phyloP scores from a whole-genome alignment of 1,139 yeast genomes.

The Yamadazyma friedrichii region DNA sequence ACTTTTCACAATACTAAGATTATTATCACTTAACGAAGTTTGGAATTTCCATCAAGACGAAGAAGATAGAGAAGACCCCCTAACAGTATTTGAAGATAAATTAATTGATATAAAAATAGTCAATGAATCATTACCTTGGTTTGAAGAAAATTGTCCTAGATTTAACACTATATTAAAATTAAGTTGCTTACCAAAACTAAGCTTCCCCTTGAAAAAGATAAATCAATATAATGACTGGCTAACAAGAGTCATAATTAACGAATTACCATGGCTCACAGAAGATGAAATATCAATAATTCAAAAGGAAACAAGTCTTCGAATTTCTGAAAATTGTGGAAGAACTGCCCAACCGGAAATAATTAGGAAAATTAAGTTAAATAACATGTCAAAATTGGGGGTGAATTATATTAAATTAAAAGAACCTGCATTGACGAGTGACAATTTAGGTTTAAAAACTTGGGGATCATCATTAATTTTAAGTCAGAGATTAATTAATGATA shows the following conservation, averaged over 20 bases:
- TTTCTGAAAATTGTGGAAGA: constrained; percentile 84
- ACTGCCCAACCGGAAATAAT: constrained; percentile 76
- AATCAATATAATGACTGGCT: constrained; percentile 54
- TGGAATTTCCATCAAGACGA: constrained; percentile 49
- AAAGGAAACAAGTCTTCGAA: constrained; percentile 57
- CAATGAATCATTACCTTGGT: constrained; percentile 40
- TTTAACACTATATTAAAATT: constrained; percentile 24
- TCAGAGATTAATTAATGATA: constrained; percentile 40
- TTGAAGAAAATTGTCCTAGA: constrained; percentile 32
- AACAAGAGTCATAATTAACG: constrained; percentile 60
- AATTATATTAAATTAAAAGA: constrained; percentile 55
- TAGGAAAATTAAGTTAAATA: constrained; percentile 43
- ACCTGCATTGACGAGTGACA: constrained; percentile 85
- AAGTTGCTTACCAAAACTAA: constrained; percentile 26
- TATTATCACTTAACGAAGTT: constrained; percentile 51
- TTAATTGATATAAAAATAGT: constrained; percentile 21
- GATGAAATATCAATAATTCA: constrained; percentile 43
- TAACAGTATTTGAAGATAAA: constrained; percentile 15
- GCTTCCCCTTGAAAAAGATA: constrained; percentile 22
- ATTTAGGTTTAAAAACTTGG: constrained; percentile 93
- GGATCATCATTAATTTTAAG: constrained; percentile 81
- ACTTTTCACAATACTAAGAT: constrained; percentile 43
- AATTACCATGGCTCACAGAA: constrained; percentile 49
- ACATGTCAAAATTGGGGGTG: constrained; percentile 21
- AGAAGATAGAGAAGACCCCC: constrained; percentile 2